Conservation (phyloP, 192 early-diverging fungal genomes). For the Backusella parvicylindrica region DNA sequence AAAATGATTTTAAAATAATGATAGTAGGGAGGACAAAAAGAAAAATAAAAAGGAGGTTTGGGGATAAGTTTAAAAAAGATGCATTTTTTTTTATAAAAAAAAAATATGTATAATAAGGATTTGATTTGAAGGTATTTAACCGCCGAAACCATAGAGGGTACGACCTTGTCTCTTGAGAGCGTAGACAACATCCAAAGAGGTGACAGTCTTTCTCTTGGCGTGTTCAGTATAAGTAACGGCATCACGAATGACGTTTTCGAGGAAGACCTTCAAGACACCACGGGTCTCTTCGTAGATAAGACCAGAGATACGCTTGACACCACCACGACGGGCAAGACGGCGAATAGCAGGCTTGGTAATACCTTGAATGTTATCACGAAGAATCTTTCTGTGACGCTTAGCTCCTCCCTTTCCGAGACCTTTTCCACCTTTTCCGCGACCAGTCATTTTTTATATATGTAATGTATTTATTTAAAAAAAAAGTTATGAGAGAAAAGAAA, state of each 20-base stretch:
- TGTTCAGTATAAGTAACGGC: conserved; percentile 98
- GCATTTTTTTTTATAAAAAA: conserved; percentile 2
- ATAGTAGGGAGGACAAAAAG: not conserved
- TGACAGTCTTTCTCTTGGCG: conserved; percentile 99
- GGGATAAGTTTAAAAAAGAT: not conserved
- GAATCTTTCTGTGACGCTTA: conserved; percentile 99
- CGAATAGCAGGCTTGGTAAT: conserved; percentile 68
- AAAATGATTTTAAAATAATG: not conserved
- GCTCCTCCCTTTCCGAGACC: conserved; percentile 99
- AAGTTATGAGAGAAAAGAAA: not conserved
- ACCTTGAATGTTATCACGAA: conserved; percentile 92
- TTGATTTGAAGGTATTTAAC: conserved; percentile 32
- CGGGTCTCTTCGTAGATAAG: conserved; percentile 98
- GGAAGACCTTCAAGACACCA: conserved; percentile 94
- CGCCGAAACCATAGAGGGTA: conserved; percentile 80
- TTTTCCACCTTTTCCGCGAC: conserved; percentile 99
- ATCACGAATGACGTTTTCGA: conserved; percentile 98
- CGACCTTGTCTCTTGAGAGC: conserved; percentile 98
- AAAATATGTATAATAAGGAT: not conserved
- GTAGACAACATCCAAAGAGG: conserved; percentile 99
- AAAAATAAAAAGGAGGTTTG: not conserved
- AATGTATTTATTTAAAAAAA: not conserved
- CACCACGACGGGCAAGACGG: conserved; percentile 98
- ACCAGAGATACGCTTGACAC: conserved; percentile 99
- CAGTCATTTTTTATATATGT: conserved; percentile 62